These are phyloP conservation scores for Toxoplasma gondii DNA, from an alignment of 169 alveolate species.

Conservation along the genomic window DNA sequence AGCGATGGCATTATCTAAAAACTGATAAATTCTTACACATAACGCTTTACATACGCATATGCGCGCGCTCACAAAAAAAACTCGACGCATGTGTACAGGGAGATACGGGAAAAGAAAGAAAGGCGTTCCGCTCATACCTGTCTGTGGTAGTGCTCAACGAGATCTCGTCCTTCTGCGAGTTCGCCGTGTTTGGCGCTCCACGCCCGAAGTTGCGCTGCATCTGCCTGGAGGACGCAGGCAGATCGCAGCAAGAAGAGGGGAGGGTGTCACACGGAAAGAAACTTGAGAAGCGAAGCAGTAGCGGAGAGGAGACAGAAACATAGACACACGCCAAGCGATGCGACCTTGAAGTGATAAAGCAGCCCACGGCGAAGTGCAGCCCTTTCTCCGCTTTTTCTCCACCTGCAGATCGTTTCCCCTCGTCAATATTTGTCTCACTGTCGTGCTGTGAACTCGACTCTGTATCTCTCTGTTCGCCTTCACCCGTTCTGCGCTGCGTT, in stretches of 20 bases:
- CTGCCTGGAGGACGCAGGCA: background rate
- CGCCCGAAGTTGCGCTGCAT: conserved; percentile 8
- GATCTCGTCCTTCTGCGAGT: background rate
- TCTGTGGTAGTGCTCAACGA: conserved; percentile 5
- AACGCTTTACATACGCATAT: background rate
- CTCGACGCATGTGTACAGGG: too few species aligned
- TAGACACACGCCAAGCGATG: background rate
- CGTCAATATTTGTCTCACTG: too few species aligned
- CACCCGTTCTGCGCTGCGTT: background rate
- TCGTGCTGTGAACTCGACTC: too few species aligned
- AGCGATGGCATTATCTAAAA: background rate
- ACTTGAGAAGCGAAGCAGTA: background rate
- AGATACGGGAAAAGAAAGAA: too few species aligned
- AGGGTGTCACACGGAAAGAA: background rate
- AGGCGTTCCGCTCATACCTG: conserved; percentile 19
- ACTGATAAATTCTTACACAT: too few species aligned
- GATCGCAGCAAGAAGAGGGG: background rate
- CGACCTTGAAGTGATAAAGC: too few species aligned
- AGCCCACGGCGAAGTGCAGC: too few species aligned
- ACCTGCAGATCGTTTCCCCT: too few species aligned
- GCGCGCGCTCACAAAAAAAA: too few species aligned
- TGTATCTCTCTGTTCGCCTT: too few species aligned
- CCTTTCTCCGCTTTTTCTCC: too few species aligned
- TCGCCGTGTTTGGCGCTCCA: conserved; percentile 37
- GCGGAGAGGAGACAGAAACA: background rate